Evolutionary conservation across 768 basidiomycete species (phyloP).

Genomic region (Suillus hirtellus): DNA sequence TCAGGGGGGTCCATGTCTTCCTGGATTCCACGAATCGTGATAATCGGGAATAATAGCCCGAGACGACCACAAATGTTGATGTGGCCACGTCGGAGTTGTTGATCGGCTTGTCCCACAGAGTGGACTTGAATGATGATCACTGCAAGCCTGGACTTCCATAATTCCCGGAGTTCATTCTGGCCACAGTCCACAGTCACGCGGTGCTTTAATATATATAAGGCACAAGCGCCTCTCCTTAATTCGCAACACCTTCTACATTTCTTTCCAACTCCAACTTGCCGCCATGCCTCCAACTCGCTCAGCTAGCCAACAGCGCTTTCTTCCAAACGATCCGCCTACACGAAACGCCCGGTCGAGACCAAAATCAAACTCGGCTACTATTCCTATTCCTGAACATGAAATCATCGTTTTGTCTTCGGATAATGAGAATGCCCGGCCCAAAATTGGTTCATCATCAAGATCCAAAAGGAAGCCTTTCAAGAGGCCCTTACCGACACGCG

Average conservation of each 20-base stretch:
- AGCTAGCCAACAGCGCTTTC: conserved; percentile 22
- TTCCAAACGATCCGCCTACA: conserved; percentile 11
- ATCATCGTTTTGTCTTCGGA: conserved; percentile 38
- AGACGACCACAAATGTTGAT: too few relatives aligned
- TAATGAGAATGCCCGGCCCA: conserved; percentile 26
- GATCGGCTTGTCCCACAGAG: too few relatives aligned
- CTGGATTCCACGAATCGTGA: too few relatives aligned
- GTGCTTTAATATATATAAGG: background rate
- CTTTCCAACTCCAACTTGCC: background rate
- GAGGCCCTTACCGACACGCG: conserved; percentile 25
- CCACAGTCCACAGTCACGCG: background rate
- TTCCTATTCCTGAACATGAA: conserved; percentile 17
- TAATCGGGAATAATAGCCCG: too few relatives aligned
- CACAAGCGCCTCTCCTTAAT: background rate
- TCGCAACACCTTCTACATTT: background rate
- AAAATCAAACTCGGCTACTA: conserved; percentile 16
- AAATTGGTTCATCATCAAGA: conserved; percentile 18
- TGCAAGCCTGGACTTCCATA: too few relatives aligned
- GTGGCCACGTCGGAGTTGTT: too few relatives aligned
- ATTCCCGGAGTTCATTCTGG: background rate
- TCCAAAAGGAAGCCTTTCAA: conserved; percentile 12
- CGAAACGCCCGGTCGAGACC: conserved; percentile 15
- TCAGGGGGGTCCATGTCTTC: too few relatives aligned
- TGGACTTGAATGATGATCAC: too few relatives aligned
- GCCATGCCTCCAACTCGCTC: conserved; percentile 31